Conservation (phyloP, 1,284 basidiomycete genomes). For the Cryptococcus wingfieldii region DNA sequence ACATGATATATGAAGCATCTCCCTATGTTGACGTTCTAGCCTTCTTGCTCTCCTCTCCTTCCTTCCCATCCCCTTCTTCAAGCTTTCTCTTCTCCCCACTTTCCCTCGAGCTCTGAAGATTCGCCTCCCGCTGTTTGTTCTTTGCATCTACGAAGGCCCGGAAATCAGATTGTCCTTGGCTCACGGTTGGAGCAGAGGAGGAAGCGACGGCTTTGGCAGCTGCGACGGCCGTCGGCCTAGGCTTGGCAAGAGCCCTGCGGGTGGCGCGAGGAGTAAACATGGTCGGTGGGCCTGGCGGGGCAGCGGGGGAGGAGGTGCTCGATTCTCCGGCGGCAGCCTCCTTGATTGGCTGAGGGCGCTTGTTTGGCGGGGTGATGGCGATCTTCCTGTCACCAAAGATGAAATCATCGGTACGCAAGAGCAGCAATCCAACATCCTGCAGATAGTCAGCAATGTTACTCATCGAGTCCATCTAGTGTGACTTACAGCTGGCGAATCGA, state of each 20-base stretch:
- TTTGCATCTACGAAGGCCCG: constrained; percentile 40
- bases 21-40: background rate
- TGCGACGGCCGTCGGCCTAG: constrained; percentile 21
- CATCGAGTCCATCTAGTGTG: background rate
- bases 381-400: constrained; percentile 56
- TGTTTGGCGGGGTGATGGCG: constrained; percentile 17
- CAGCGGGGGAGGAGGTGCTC: background rate
- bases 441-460: background rate
- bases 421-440: constrained; percentile 72
- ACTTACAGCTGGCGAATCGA: constrained; percentile 67
- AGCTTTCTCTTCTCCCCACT: constrained; percentile 18
- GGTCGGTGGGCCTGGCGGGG: constrained; percentile 1
- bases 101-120: constrained; percentile 9
- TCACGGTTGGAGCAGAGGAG: constrained; percentile 12
- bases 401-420: constrained; percentile 65
- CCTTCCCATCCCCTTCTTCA: constrained; percentile 15
- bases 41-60: constrained; percentile 1
- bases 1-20: background rate
- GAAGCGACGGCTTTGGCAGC: constrained; percentile 8
- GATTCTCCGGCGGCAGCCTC: background rate
- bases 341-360: constrained; percentile 2
- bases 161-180: constrained; percentile 37
- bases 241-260: constrained; percentile 32
- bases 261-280: constrained; percentile 33
- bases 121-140: constrained; percentile 32